Conservation (phyloP, 108 stramenopile species). For the Cyclotella choctawhatcheeana region DNA sequence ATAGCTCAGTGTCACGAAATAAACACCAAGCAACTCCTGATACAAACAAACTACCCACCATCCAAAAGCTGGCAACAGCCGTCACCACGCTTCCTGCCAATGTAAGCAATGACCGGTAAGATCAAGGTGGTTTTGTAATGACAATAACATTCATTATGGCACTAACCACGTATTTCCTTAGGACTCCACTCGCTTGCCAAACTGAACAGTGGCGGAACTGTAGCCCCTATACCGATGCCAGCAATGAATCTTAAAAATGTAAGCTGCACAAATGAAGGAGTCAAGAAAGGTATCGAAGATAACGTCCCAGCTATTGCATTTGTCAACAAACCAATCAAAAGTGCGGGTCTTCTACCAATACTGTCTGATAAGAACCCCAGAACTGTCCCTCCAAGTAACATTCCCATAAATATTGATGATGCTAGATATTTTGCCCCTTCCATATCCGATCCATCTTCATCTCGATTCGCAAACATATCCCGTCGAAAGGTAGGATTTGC, state of each 20-base stretch:
- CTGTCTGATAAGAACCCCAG: slow-evolving; percentile 66
- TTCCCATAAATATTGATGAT: slow-evolving; percentile 79
- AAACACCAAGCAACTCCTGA: slow-evolving; percentile 64
- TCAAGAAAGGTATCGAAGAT: slow-evolving; percentile 49
- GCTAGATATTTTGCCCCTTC: slow-evolving; percentile 63
- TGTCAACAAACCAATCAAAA: slow-evolving; percentile 62
- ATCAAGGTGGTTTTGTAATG: no score
- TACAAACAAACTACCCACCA: slow-evolving; percentile 85
- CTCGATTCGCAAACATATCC: slow-evolving; percentile 32
- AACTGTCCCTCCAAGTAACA: slow-evolving; percentile 78
- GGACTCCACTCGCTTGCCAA: slow-evolving; percentile 78
- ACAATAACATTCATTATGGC: no score
- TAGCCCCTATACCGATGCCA: slow-evolving; percentile 78
- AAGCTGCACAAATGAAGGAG: slow-evolving; percentile 37
- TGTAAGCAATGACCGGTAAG: no score
- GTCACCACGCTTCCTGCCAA: slow-evolving; percentile 76
- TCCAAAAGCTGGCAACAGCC: slow-evolving; percentile 82
- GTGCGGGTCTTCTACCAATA: slow-evolving; percentile 68
- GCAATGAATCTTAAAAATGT: slow-evolving; percentile 65
- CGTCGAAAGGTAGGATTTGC: slow-evolving; percentile 56
- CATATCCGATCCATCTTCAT: slow-evolving; percentile 18
- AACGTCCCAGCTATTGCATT: slow-evolving; percentile 67
- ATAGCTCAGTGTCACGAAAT: slow-evolving; percentile 42
- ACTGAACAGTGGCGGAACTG: slow-evolving; percentile 77
- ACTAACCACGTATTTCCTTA: slow-evolving; percentile 64